Base-by-base conservation (phyloP, 148 eudicot species). In the Nepenthes mirabilis region DNA sequence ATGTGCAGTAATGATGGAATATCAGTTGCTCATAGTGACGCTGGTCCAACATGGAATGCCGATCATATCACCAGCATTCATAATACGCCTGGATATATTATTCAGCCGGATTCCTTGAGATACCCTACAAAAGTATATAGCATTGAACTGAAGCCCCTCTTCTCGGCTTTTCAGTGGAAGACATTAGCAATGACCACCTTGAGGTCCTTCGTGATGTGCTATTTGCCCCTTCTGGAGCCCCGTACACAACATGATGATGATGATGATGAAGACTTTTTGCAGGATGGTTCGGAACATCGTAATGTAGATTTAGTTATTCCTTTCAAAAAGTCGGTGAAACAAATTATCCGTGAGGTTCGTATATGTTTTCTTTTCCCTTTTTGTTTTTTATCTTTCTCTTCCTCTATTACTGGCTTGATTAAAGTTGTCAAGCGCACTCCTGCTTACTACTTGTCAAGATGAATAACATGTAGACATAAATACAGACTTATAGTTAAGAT, bases 201-300 rank as follows among this genome's bases (percentile, higher is more conserved):
- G 83, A 83, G 98, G 77, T 80, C 98, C 5, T 88, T 93, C 66
- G 70, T 86, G 59, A 58, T 86, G 70, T 86, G 62, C 68, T 93
- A 83, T 79, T 68, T 93, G 61, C 96, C 98, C 50, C 90, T 93
- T 69, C 33, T 88, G 82, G 95, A 83, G 79, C 87, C 91, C 36
- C 85, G 68, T 53, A 45, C 80, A 53, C 69, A 69, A 36, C 54
- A 58, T 54, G 95, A 93, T 35, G 95, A 90, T 2, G 96, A 93
- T 62, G 91, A 52, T 52, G 87, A 52, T 52, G 87, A 93, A n/a
- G 83, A 82, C 62, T 91, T 81, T 69, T 68, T 86, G 52, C 75
- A 67, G 63, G 90, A 88, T 48, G 79, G 73, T 60, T 69, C 65
- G 6, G 63, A 65, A 9, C 81, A 40, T 4, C 45, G 8, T 8